Conservation (phyloP, 2,329 filamentous ascomycete species). For the Pestalotiopsis sp. region DNA sequence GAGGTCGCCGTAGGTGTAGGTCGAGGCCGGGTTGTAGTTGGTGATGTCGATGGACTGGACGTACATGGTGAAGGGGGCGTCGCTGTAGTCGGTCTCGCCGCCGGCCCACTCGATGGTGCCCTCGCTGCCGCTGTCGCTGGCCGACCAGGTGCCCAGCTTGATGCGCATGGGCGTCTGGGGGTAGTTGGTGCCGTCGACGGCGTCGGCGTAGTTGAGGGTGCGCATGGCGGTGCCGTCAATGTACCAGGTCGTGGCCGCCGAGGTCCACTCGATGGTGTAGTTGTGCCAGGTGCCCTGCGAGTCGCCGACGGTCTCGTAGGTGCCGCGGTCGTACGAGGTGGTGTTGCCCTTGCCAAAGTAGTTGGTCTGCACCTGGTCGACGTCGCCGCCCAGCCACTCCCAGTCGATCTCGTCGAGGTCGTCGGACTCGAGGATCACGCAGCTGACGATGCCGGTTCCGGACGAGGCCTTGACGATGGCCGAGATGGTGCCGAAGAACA, state of each 20-base stretch:
- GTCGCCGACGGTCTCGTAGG: constrained; percentile 47
- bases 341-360: constrained; percentile 67
- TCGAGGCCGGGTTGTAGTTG: constrained; percentile 26
- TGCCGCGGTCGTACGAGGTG: constrained; percentile 56
- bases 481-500: constrained; percentile 76
- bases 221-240: constrained; percentile 60
- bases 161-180: constrained; percentile 62
- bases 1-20: constrained; percentile 14
- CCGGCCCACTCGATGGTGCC: constrained; percentile 57
- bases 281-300: constrained; percentile 53
- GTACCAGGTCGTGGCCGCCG: constrained; percentile 51
- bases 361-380: constrained; percentile 68
- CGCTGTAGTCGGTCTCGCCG: constrained; percentile 52
- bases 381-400: constrained; percentile 72
- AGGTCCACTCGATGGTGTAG: constrained; percentile 62
- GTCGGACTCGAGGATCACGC: constrained; percentile 71
- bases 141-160: constrained; percentile 48
- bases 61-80: constrained; percentile 62
- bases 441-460: constrained; percentile 73
- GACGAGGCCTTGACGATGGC: constrained; percentile 68
- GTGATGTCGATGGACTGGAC: constrained; percentile 68
- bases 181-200: constrained; percentile 52
- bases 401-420: constrained; percentile 76
- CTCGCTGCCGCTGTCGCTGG: constrained; percentile 39
- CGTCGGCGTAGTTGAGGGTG: constrained; percentile 50